These are phyloP conservation scores for Aureobasidium sp. DNA, from an alignment of 2,329 filamentous ascomycete species.

Conservation along the genomic window DNA sequence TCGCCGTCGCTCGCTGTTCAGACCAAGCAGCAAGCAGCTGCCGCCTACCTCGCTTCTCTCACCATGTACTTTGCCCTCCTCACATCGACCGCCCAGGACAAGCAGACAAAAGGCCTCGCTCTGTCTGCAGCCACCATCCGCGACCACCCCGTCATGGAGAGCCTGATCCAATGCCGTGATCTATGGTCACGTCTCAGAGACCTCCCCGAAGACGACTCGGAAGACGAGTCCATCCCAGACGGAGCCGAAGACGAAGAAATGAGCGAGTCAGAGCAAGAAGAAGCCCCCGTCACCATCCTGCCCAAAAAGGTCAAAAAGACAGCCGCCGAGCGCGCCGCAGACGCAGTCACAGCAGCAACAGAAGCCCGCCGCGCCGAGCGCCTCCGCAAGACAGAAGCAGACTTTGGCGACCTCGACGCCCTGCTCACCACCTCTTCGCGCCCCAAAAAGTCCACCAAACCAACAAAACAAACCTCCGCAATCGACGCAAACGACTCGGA, in stretches of 20 bases:
- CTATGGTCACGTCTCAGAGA: conserved; percentile 71
- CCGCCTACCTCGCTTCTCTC: conserved; percentile 78
- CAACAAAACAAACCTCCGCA: too few relatives aligned
- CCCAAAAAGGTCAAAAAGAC: conserved; percentile 35
- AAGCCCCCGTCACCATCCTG: conserved; percentile 17
- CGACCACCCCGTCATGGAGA: conserved; percentile 87
- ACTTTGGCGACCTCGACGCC: conserved; percentile 63
- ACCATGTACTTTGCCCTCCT: conserved; percentile 92
- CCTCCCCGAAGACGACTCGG: conserved; percentile 34
- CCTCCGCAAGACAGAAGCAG: conserved; percentile 56
- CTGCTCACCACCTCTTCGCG: conserved; percentile 41
- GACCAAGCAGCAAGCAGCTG: conserved; percentile 71
- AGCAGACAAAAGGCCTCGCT: conserved; percentile 47
- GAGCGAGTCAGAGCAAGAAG: conserved; percentile 32
- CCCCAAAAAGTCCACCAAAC: conserved; percentile 27
- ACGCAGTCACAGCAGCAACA: conserved; percentile 49
- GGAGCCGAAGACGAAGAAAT: conserved; percentile 8
- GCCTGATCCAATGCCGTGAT: conserved; percentile 68
- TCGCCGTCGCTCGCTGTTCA: conserved; percentile 18
- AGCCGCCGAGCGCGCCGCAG: conserved; percentile 44
- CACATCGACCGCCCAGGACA: conserved; percentile 64
- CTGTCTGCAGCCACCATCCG: conserved; percentile 72
- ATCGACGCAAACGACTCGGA: conserved; percentile 68
- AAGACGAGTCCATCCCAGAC: conserved; percentile 15
- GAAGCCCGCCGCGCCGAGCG: conserved; percentile 48